Evolutionary conservation across 2,329 filamentous ascomycete genomes (phyloP), one percentile per base, ranked within the genome.

Genomic region (Diaporthe sp.): DNA sequence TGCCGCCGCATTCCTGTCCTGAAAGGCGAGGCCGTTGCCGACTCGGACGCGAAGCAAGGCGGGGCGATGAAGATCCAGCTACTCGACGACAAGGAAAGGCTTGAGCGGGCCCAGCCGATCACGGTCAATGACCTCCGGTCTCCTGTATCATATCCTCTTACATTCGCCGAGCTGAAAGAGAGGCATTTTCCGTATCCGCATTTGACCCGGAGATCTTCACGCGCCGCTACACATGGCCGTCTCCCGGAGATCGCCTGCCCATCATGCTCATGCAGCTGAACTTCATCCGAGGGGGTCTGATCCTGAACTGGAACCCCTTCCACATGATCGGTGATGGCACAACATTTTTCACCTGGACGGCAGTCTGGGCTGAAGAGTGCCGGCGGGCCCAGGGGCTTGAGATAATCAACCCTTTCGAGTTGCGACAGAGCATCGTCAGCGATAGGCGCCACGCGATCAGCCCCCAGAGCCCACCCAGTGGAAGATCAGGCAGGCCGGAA

Each of bases 341-440:
- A 13, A 77, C 80, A 5, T 84, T 82, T 61, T 81, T 79, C 58
- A 79, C 77, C 51, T 82, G 82, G 80, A 80, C 81, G 25, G 79
- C 81, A 39, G 78, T 83, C 12, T 84, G 83, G 82, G 83, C 83
- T 5, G 83, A 85, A 63, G 83, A 82, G 53, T 83, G 82, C 47
- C 80, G 83, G 55, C 80, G 80, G 6, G 76, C 81, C 9, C 83
- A 84, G 72, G 80, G 79, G 0, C 67, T 80, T 10, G 72, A 78
- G 17, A 79, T 79, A n/a, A 10, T 47, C 4, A 58, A 77, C 4
- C 82, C 81, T 0, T 73, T 79, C 8, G 70, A 80, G 25, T 75
- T 84, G 37, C 77, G 80, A 4, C 80, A 80, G 0, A 78, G 60
- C 4, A 80, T 83, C n/a, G 81, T 81, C 72, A 80, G 77, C 25